phyloP scores from a whole-genome alignment of 169 alveolate species.

The Amoebophrya sp. region DNA sequence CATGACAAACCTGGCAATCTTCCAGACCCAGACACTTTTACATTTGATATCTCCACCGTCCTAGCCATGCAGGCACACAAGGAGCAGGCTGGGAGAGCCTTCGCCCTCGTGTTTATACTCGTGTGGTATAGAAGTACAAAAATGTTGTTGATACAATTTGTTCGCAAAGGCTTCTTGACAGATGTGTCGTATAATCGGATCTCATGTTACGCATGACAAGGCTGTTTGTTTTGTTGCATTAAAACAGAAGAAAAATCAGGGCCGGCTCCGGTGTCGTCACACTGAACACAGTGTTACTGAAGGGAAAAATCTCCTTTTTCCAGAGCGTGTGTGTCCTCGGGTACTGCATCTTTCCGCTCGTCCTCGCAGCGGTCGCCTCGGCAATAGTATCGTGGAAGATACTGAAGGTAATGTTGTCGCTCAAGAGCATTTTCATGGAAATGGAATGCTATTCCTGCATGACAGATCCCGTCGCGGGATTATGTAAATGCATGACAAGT shows the following conservation, averaged over 20 bases:
- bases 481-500: no score
- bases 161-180: neutral
- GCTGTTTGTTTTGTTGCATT: no score
- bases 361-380: slow-evolving; percentile 34
- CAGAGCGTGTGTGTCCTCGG: slow-evolving; percentile 48
- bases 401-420: slow-evolving; percentile 31
- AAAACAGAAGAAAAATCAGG: no score
- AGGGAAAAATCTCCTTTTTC: slow-evolving; percentile 32
- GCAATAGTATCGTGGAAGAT: neutral
- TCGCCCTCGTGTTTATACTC: slow-evolving; percentile 27
- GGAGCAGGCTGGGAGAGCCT: slow-evolving; percentile 15
- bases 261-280: slow-evolving; percentile 16
- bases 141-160: neutral
- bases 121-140: no score
- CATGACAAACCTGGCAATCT: no score
- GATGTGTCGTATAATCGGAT: no score
- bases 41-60: no score
- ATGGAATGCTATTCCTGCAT: no score
- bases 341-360: slow-evolving; percentile 45
- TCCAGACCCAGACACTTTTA: no score
- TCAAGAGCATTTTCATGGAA: no score
- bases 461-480: no score
- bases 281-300: neutral
- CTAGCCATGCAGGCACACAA: slow-evolving; percentile 27
- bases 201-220: no score